Evolutionary conservation across 2,329 filamentous ascomycete genomes (phyloP).

Genomic region (Alternaria incomplexa): DNA sequence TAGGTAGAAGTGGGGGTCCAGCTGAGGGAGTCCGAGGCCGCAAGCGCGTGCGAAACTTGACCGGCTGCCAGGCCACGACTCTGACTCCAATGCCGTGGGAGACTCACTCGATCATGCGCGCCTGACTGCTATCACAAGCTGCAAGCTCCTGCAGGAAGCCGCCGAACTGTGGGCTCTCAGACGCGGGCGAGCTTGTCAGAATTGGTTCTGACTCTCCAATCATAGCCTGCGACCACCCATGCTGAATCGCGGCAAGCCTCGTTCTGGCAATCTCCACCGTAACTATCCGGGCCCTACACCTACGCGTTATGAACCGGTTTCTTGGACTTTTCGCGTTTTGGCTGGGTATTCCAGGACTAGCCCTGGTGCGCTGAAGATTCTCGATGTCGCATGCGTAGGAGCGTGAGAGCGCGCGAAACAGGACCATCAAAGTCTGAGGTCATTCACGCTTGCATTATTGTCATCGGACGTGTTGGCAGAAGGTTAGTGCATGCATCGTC

Average conservation of each 20-base stretch:
- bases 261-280: slow-evolving; percentile 4
- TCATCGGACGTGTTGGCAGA: not conserved
- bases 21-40: slow-evolving; percentile 14
- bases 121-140: slow-evolving; percentile 7
- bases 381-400: not conserved
- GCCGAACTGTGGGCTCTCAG: slow-evolving; percentile 15
- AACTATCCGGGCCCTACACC: not conserved
- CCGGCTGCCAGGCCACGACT: slow-evolving; percentile 6
- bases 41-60: slow-evolving; percentile 9
- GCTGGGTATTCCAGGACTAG: not conserved
- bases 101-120: slow-evolving; percentile 7
- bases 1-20: slow-evolving; percentile 16
- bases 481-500: not conserved
- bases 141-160: slow-evolving; percentile 25
- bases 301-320: not conserved
- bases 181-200: slow-evolving; percentile 5
- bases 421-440: not conserved
- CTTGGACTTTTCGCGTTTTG: not conserved
- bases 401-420: not conserved
- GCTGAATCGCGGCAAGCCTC: slow-evolving; percentile 8
- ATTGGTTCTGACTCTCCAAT: slow-evolving; percentile 10
- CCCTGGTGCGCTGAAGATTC: not conserved
- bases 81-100: slow-evolving; percentile 5
- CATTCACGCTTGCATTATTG: not conserved
- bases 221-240: slow-evolving; percentile 4